Conservation (phyloP, 805 yeast species). For the Debaryomyces tyrocola region DNA sequence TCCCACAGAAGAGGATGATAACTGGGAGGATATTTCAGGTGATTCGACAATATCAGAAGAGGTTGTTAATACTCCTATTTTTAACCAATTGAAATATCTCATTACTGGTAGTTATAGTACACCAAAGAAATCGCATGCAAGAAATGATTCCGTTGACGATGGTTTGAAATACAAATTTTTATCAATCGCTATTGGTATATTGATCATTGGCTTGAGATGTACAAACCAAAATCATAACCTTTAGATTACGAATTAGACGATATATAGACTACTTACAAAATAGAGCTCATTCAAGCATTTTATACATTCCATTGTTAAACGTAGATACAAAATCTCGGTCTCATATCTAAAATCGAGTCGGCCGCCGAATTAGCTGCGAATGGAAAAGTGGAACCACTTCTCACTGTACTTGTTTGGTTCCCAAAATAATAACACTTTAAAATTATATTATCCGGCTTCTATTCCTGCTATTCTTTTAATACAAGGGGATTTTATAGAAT, state of each 20-base stretch:
- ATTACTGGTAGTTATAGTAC: constrained; percentile 24
- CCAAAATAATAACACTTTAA: too few relatives aligned
- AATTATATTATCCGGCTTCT: too few relatives aligned
- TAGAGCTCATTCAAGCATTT: too few relatives aligned
- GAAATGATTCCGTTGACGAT: constrained; percentile 34
- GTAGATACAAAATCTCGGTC: too few relatives aligned
- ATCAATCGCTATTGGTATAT: constrained; percentile 42
- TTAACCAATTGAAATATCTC: constrained; percentile 35
- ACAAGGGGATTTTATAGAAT: too few relatives aligned
- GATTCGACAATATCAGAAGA: constrained; percentile 2
- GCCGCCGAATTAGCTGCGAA: background rate
- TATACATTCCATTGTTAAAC: too few relatives aligned
- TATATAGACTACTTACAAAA: constrained; percentile 1
- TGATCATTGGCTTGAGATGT: constrained; percentile 39
- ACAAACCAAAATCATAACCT: constrained; percentile 19
- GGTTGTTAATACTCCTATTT: constrained; percentile 12
- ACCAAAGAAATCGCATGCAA: constrained; percentile 6
- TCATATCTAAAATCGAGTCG: background rate
- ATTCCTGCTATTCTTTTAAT: too few relatives aligned
- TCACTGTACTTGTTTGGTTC: too few relatives aligned
- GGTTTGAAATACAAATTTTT: constrained; percentile 41
- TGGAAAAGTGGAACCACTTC: background rate
- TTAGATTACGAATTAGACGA: constrained; percentile 4
- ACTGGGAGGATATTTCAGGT: constrained; percentile 13
- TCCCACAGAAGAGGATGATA: constrained; percentile 11